Evolutionary conservation across 441 rosid species (phyloP), one percentile per base, ranked within the genome.

Genomic region (Melastoma candidum): DNA sequence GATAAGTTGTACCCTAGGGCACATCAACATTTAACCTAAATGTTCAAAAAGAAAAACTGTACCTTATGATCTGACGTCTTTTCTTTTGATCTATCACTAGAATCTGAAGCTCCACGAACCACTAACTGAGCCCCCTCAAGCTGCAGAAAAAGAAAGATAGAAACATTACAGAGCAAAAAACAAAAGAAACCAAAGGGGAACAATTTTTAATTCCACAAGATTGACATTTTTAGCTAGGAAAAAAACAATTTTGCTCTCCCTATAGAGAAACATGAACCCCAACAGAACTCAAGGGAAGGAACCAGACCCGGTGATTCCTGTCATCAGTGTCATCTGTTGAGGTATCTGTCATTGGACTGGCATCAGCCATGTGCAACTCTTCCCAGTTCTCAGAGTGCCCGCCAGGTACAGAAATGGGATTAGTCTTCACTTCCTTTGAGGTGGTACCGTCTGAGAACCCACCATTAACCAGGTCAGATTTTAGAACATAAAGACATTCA

Each of bases 241-340:
- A 13, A 39, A 8, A 13, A 22, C 0, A 53, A 10, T 1, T 44
- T 6, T 22, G 44, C 10, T 3, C 44, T 12, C n/a, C 22, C n/a
- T 51, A 44, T 12, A 53, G 24, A 53, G 44, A 53, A 9, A 53
- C 10, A 32, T 12, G 46, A 12, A 39, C 14, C 14, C 44, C 11
- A 45, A 53, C 41, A 7, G 29, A 45, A 26, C 43, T 10, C 49
- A 44, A 71, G 12, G 26, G 49, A 72, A 49, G 68, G 74, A 51
- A 69, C 54, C 49, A 72, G 63, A 88, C 96, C 84, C 77, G 75
- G 57, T 67, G 84, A 75, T 75, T 77, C 76, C 77, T 88, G 57
- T 84, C 87, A 63, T 83, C 94, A 46, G 90, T 79, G 60, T 84
- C 94, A 53, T 87, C 96, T 10, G 96, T 79, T 67, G 96, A 87